Conservation (phyloP, 768 basidiomycete species). For the Sporobolomyces roseus region DNA sequence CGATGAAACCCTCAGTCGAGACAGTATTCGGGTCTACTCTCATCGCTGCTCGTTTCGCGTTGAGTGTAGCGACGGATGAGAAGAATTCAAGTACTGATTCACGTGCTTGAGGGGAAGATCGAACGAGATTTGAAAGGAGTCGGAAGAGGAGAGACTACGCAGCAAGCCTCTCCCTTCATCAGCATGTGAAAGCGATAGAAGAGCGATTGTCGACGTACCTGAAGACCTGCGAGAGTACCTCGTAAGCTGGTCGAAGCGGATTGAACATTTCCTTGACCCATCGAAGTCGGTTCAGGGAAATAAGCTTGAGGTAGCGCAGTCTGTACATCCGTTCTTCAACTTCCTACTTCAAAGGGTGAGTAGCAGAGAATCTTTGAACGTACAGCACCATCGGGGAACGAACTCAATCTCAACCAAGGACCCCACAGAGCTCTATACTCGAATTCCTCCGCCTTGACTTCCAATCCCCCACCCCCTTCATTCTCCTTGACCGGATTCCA, state of each 20-base stretch:
- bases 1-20: slow-evolving; percentile 85
- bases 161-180: too few relatives aligned
- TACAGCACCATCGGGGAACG: slow-evolving; percentile 86
- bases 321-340: not conserved
- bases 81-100: slow-evolving; percentile 83
- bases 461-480: slow-evolving; percentile 21
- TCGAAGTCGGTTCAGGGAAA: slow-evolving; percentile 79
- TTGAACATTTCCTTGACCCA: slow-evolving; percentile 68
- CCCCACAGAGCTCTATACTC: slow-evolving; percentile 60
- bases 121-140: slow-evolving; percentile 80
- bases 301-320: slow-evolving; percentile 63
- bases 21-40: slow-evolving; percentile 85
- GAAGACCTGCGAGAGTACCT: slow-evolving; percentile 77
- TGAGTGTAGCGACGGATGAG: slow-evolving; percentile 66
- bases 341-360: too few relatives aligned
- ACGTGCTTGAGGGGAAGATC: slow-evolving; percentile 69
- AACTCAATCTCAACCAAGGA: slow-evolving; percentile 73
- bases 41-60: slow-evolving; percentile 84
- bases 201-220: slow-evolving; percentile 54
- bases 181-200: too few relatives aligned
- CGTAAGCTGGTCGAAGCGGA: slow-evolving; percentile 79
- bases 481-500: slow-evolving; percentile 21
- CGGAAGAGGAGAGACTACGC: slow-evolving; percentile 72
- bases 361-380: not conserved
- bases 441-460: slow-evolving; percentile 49